A percentile compares a stretch with the other conserved stretches of the same genome.
Evolutionary conservation across 805 yeast species (phyloP).

Genomic region (Wickerhamomyces strasburgensis): DNA sequence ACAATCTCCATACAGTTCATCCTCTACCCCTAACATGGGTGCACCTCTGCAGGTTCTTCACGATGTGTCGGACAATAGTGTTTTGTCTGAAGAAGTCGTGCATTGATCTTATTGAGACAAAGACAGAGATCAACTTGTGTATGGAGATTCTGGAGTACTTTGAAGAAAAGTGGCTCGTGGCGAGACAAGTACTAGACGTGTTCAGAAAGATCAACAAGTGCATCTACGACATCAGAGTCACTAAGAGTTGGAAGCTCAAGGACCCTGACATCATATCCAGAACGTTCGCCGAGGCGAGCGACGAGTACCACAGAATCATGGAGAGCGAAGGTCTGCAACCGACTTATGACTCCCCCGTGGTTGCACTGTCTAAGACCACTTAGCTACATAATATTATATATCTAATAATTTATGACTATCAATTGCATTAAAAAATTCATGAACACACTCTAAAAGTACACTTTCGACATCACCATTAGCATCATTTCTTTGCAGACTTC

Average conservation of each 20-base stretch:
- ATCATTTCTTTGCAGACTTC: neutral
- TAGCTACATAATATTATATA: no score
- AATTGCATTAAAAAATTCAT: no score
- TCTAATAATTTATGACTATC: no score
- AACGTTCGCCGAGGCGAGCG: neutral
- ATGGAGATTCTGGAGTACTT: conserved; percentile 43
- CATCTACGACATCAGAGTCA: conserved; percentile 34
- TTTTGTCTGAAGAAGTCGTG: conserved; percentile 44
- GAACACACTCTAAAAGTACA: no score
- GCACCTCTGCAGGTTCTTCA: conserved; percentile 40
- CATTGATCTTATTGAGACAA: conserved; percentile 40
- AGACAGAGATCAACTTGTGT: conserved; percentile 41
- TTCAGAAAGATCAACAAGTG: conserved; percentile 39
- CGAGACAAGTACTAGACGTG: conserved; percentile 39
- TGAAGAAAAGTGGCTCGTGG: conserved; percentile 43
- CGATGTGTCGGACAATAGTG: conserved; percentile 42
- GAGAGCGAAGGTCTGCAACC: no score
- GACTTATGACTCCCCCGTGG: no score
- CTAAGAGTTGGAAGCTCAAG: conserved; percentile 29
- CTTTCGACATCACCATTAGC: no score
- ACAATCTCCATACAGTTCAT: conserved; percentile 38
- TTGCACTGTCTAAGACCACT: no score
- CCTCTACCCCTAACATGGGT: conserved; percentile 47
- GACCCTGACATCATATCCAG: conserved; percentile 30
- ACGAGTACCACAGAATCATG: neutral